Evolutionary conservation across 768 basidiomycete genomes (phyloP), one percentile per base, ranked within the genome.

Genomic region (Amanita inopinata): DNA sequence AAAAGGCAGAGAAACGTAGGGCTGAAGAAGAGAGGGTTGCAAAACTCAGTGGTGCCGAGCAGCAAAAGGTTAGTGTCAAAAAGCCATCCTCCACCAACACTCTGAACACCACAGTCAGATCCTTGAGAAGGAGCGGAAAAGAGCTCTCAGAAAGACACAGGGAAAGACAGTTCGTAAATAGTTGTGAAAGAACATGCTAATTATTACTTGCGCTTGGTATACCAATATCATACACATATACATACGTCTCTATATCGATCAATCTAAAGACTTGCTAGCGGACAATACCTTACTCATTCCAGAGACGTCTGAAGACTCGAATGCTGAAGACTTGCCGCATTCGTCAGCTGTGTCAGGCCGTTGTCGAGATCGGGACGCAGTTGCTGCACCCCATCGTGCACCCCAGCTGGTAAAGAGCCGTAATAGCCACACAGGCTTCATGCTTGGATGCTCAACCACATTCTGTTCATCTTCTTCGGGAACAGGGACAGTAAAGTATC

Each of bases 401-500:
- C 78, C 80, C 83, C 82, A 86, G 46, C 79, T 81, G 34, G 78
- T 84, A 57, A 88, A 83, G 60, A 86, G 75, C 53, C 71, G 66
- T 52, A 88, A 61, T 41, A 86, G 56, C 85, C 85, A 87, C 69
- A 84, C 78, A 27, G 83, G 83, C 42, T 75, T 76, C 56, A 83
- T 76, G 15, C 61, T 63, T 23, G 69, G 69, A 57, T 77, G 69
- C 53, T 70, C 68, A 34, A 78, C 74, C 30, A 71, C 74, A 44
- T 74, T 73, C 43, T 74, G 77, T 38, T 75, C 72, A 17, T 67
- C 69, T 24, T 65, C 69, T 44, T 58, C 62, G 23, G 50, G 54
- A 7, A 49, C 42, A 42, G 31, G 45, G 9, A 39, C 24, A 11
- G 35, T 23, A 15, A 46, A 46, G 2, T 43, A n/a, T 20, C 39